Evolutionary conservation across 2,329 filamentous ascomycete species (phyloP), one percentile per base, ranked within the genome.

Genomic region (Neofusicoccum sp.): DNA sequence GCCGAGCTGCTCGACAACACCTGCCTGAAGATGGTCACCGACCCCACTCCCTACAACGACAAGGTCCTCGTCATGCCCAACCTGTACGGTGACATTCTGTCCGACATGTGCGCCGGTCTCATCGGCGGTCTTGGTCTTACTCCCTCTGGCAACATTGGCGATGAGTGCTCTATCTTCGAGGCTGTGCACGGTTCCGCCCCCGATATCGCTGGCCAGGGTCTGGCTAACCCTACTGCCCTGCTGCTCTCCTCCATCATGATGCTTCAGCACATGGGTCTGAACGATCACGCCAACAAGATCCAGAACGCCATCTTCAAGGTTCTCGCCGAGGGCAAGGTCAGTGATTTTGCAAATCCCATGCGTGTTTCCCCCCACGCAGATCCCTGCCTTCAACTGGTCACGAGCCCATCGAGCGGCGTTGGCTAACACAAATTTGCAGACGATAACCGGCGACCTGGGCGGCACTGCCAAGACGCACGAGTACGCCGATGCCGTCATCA

Each of bases 151-250:
- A 99, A 99, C 86, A 98, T 97, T 74, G 95, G 92, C 79, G 92
- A 97, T 80, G 90, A 96, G 84, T 98, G 92, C 89, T 96, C 91
- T 77, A 97, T 98, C 83, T 99, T 99, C 83, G 95, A 99, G 84
- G 95, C 95, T 71, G 95, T 99, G 72, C 95, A 99, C 84, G 93
- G 93, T 71, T 96, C 92, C 67, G 93, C 93, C 63, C 93, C 93
- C 63, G 93, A 98, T 78, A 98, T 98, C 76, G 92, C 91, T 67
- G 93, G 93, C 78, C 92, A 97, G 86, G 89, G 86, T 68, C 89
- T 98, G 69, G 95, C 95, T 73, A 99, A 99, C 86, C 95, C 95
- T 65, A 98, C 95, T 64, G 95, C 95, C 63, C 87, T 99, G 69
- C 87, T 99, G 67, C 89, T 98, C 73, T 91, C 86, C 78, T 96